Base-by-base conservation (phyloP, 2,329 filamentous ascomycete genomes). In the Phyllosticta ampelicida region DNA sequence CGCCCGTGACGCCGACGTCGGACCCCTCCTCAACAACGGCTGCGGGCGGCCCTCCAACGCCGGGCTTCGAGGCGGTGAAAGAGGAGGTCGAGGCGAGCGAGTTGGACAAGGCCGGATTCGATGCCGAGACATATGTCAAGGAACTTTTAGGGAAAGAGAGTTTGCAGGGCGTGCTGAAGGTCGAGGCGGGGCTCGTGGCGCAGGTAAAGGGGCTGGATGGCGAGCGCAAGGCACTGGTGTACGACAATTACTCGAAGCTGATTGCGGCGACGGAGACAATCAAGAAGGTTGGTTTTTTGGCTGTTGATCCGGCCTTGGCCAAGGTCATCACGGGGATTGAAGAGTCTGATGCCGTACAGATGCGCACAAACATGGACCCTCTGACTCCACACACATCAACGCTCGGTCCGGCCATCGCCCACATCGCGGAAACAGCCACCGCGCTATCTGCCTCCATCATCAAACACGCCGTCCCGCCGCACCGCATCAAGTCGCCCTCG, bases 261-360 rank as follows among this genome's bases (percentile, higher is more conserved):
- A 96, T 99, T 64, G 83, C 86, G n/a, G 94, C 94, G 1, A 96
- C 95, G 10, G 92, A 96, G 72, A 97, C 92, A 2, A 99, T 99
- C 67, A 82, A 88, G 54, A 90, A 89, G 75, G 82, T 83, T 64
- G 20, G 71, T 54, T 50, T n/a, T n/a, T n/a, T n/a, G n/a, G n/a
- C n/a, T n/a, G n/a, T n/a, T n/a, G n/a, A n/a, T n/a, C n/a, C n/a
- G n/a, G n/a, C n/a, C n/a, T n/a, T n/a, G n/a, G n/a, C n/a, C n/a
- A n/a, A n/a, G n/a, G n/a, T n/a, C n/a, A n/a, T n/a, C n/a, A n/a
- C n/a, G n/a, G n/a, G n/a, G n/a, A n/a, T n/a, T n/a, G n/a, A n/a
- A n/a, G 3, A 8, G 13, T 28, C 48, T 58, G 29, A 60, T 21
- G n/a, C 9, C 11, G 1, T 21, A 23, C 61, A 84, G 77, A 91